A percentile compares a stretch with the other conserved stretches of the same genome.
Evolutionary conservation across 352 stramenopile species (phyloP).

Genomic region (Phytophthora nicotianae): DNA sequence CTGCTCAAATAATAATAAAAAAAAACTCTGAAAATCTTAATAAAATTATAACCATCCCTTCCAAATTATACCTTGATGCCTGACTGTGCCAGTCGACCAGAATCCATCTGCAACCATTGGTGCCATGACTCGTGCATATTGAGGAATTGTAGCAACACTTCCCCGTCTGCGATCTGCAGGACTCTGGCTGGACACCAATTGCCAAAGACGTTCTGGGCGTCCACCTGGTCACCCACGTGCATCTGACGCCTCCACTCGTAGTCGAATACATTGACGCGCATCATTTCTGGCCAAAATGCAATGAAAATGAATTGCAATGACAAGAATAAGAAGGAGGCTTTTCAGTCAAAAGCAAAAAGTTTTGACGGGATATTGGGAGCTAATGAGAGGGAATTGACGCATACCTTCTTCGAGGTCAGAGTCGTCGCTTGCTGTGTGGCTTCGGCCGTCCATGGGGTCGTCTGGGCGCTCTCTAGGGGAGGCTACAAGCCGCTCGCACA

Average conservation of each 20-base stretch:
- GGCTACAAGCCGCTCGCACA: constrained; percentile 46
- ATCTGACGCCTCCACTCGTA: constrained; percentile 77
- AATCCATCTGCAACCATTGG: constrained; percentile 71
- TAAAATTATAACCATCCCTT: neutral
- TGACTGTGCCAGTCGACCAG: constrained; percentile 56
- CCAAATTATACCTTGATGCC: constrained; percentile 52
- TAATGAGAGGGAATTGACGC: neutral
- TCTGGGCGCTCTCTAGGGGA: constrained; percentile 17
- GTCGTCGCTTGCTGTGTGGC: constrained; percentile 52
- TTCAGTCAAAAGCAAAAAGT: constrained; percentile 6
- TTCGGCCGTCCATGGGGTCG: constrained; percentile 36
- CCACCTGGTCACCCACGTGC: constrained; percentile 62
- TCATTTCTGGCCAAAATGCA: constrained; percentile 62
- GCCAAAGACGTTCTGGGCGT: constrained; percentile 83
- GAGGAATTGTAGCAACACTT: constrained; percentile 73
- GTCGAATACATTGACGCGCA: constrained; percentile 73
- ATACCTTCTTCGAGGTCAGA: constrained; percentile 81
- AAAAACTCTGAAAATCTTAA: constrained; percentile 1
- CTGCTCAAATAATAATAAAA: constrained; percentile 24
- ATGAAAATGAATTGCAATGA: constrained; percentile 7
- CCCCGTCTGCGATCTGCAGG: constrained; percentile 60
- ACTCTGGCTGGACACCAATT: constrained; percentile 83
- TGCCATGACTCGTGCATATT: constrained; percentile 86
- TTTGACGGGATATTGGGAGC: neutral
- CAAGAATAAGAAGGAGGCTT: constrained; percentile 4